These are phyloP conservation scores for Teunomyces tritomae DNA, from an alignment of 805 yeast genomes.

Conservation along the genomic window DNA sequence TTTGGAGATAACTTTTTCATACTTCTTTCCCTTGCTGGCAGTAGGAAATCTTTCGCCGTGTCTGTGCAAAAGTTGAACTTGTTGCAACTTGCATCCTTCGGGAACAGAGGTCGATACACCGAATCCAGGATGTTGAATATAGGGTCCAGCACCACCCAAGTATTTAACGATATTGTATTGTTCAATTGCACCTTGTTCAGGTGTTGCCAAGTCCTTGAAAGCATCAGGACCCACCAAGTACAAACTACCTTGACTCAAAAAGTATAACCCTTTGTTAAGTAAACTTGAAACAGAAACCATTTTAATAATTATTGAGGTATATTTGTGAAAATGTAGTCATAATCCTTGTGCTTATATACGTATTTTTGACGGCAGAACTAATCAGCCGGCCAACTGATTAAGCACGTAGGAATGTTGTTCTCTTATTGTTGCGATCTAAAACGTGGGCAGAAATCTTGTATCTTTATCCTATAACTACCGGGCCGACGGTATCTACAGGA, in stretches of 20 bases:
- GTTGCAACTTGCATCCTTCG: conserved; percentile 54
- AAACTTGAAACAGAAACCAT: conserved; percentile 32
- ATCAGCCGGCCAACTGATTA: not conserved
- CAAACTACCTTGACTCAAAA: conserved; percentile 12
- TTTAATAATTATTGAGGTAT: not conserved
- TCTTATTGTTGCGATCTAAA: not conserved
- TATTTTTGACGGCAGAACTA: not conserved
- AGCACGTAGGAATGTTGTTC: not conserved
- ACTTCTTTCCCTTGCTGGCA: conserved; percentile 21
- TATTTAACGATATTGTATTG: conserved; percentile 49
- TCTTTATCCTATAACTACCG: not conserved
- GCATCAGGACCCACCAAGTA: conserved; percentile 24
- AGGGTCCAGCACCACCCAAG: conserved; percentile 60
- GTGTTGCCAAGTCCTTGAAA: conserved; percentile 34
- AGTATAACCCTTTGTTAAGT: conserved; percentile 17
- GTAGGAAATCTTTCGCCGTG: conserved; percentile 84
- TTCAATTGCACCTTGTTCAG: conserved; percentile 39
- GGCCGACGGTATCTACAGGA: not conserved
- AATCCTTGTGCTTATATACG: not conserved
- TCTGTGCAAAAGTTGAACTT: conserved; percentile 69
- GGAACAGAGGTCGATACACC: conserved; percentile 53
- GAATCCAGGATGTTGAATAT: conserved; percentile 47
- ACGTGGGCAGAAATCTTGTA: not conserved
- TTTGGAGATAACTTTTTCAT: conserved; percentile 25
- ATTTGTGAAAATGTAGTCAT: not conserved